Base-by-base conservation (phyloP, 139 green algal genomes). In the Zygnema cylindricum region DNA sequence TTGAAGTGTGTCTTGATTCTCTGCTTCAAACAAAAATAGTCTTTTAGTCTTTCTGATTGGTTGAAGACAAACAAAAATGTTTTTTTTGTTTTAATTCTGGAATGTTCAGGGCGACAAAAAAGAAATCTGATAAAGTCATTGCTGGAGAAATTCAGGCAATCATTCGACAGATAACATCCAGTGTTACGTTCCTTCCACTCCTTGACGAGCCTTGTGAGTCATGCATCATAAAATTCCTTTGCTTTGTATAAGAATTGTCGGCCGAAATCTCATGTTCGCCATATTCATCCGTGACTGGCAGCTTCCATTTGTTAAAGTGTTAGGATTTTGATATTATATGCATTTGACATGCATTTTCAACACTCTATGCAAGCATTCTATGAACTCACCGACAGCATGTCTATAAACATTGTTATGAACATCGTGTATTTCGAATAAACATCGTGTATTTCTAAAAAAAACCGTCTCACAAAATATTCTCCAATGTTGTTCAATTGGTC, bases 161-260 rank as follows among this genome's bases (percentile, higher is more conserved):
- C 86, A 96, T 99, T 43, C 94, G 97, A 0, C 94, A 98, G 94
- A 98, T 99, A 86, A 98, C 95, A 25, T 95, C 96, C 35, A 96
- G 91, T 78, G 95, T 99, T 0, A 98, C 96, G 1, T 99, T 99
- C 93, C 93, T 99, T 78, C 97, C 97, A 0, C 94, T 99, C 1
- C 94, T 99, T 0, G 93, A 96, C 33, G 95, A 96, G 43, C 82
- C 93, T 55, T 98, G 84, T 89, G n/a, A 85, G 84, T 83, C 1
- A 2, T 86, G 2, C 7, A 30, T 86, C 11, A 30, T 81, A 21
- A 55, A 16, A 32, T n/a, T n/a, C n/a, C n/a, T n/a, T n/a, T n/a
- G n/a, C n/a, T 77, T 30, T 43, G 25, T 43, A 77, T 49, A 43
- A 30, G 21, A 77, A 43, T n/a, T n/a, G n/a, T n/a, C n/a, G n/a